phyloP scores from a whole-genome alignment of 805 yeast species.

The Ogataea siamensis region DNA sequence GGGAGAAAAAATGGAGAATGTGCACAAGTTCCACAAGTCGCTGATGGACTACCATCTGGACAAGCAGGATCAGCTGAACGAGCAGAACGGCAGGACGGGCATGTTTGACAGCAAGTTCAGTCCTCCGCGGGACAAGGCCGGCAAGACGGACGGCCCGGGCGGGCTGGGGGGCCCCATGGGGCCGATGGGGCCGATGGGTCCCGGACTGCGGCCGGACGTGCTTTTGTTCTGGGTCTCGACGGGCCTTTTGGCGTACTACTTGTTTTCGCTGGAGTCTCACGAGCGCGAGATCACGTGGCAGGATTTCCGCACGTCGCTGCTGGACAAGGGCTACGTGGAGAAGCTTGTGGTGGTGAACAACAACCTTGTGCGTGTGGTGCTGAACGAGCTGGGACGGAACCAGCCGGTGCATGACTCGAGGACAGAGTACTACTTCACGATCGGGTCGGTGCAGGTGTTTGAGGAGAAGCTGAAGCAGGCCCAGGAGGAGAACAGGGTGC shows the following conservation, averaged over 20 bases:
- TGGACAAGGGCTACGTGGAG: conserved; percentile 76
- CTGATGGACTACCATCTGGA: conserved; percentile 32
- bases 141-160: background rate
- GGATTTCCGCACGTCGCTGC: conserved; percentile 77
- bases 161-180: background rate
- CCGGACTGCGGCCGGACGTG: conserved; percentile 18
- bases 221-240: conserved; percentile 24
- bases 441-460: conserved; percentile 82
- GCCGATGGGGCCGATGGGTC: conserved; percentile 12
- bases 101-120: conserved; percentile 24
- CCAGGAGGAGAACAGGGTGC: conserved; percentile 68
- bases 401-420: conserved; percentile 30
- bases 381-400: conserved; percentile 42
- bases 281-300: conserved; percentile 46
- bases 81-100: conserved; percentile 5
- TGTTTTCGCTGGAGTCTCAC: conserved; percentile 22
- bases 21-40: conserved; percentile 31
- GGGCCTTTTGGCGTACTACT: conserved; percentile 20
- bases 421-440: conserved; percentile 57
- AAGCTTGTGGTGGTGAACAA: conserved; percentile 72
- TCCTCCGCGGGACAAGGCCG: conserved; percentile 16
- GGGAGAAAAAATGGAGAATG: conserved; percentile 32
- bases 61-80: conserved; percentile 26
- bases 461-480: conserved; percentile 77
- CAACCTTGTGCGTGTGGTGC: conserved; percentile 66